These are phyloP conservation scores for Cyclocybe cylindracea DNA, from an alignment of 768 basidiomycete genomes.

Conservation along the genomic window DNA sequence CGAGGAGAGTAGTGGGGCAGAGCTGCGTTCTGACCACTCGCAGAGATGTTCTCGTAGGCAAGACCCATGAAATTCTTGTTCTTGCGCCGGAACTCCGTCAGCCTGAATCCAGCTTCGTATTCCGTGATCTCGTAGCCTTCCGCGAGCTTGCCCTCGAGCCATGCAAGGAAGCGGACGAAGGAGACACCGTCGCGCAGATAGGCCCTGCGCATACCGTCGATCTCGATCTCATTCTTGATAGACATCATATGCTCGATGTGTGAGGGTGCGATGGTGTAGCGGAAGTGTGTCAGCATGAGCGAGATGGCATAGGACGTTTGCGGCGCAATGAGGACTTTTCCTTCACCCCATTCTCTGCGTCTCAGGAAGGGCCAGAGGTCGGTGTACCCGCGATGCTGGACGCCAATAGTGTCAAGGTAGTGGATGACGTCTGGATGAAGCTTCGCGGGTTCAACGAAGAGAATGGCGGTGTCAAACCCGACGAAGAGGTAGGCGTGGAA, in stretches of 20 bases:
- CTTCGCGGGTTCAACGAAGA: constrained; percentile 78
- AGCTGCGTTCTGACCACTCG: constrained; percentile 89
- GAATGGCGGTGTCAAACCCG: constrained; percentile 54
- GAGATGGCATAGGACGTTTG: constrained; percentile 83
- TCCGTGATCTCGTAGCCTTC: constrained; percentile 86
- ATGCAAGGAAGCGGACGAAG: constrained; percentile 83
- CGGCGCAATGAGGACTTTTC: constrained; percentile 73
- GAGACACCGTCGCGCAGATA: constrained; percentile 91
- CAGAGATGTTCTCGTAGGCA: constrained; percentile 89
- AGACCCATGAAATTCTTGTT: constrained; percentile 79
- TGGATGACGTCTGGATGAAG: constrained; percentile 55
- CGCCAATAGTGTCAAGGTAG: constrained; percentile 58
- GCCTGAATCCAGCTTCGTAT: constrained; percentile 85
- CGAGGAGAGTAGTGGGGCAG: constrained; percentile 90
- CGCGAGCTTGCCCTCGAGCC: constrained; percentile 80
- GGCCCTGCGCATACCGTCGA: constrained; percentile 79
- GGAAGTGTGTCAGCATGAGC: constrained; percentile 80
- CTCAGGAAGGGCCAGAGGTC: constrained; percentile 81
- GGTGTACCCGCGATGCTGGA: constrained; percentile 68
- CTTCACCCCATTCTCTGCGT: constrained; percentile 73
- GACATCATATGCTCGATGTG: constrained; percentile 78
- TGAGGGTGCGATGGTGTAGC: constrained; percentile 73
- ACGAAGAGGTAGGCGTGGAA: constrained; percentile 89
- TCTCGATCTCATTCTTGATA: constrained; percentile 86
- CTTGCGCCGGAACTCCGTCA: constrained; percentile 74